Conservation (phyloP, 805 yeast genomes). For the Ogataea siamensis region DNA sequence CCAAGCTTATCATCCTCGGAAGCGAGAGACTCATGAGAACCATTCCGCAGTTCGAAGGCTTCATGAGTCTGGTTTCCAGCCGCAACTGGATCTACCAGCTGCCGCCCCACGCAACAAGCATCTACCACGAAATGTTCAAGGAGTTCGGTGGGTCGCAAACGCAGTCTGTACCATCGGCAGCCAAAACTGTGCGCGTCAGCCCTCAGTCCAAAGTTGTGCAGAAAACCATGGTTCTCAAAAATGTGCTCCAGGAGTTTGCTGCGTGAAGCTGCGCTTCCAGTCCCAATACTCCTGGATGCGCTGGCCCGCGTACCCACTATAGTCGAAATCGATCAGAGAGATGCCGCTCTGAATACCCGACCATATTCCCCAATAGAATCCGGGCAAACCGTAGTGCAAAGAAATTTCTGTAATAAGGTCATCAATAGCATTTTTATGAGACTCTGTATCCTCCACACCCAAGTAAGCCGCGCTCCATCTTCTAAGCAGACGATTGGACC, state of each 20-base stretch:
- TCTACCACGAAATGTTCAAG: slow-evolving; percentile 31
- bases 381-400: slow-evolving; percentile 73
- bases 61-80: slow-evolving; percentile 54
- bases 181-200: slow-evolving; percentile 11
- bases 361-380: slow-evolving; percentile 86
- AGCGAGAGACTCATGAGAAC: slow-evolving; percentile 60
- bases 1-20: slow-evolving; percentile 82
- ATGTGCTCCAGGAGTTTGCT: slow-evolving; percentile 20
- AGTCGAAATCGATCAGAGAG: slow-evolving; percentile 71
- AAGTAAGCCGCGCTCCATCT: slow-evolving; percentile 62
- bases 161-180: slow-evolving; percentile 1
- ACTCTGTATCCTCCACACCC: slow-evolving; percentile 27
- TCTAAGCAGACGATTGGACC: slow-evolving; percentile 42
- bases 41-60: slow-evolving; percentile 52
- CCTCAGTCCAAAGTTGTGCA: slow-evolving; percentile 18
- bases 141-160: slow-evolving; percentile 12
- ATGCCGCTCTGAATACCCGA: slow-evolving; percentile 69
- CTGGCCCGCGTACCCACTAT: slow-evolving; percentile 54
- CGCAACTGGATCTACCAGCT: slow-evolving; percentile 65
- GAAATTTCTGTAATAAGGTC: slow-evolving; percentile 53
- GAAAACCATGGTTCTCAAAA: slow-evolving; percentile 19
- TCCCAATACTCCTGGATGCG: slow-evolving; percentile 67
- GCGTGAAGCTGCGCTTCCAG: slow-evolving; percentile 48
- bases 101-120: slow-evolving; percentile 41
- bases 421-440: slow-evolving; percentile 31